Evolutionary conservation across 2,329 filamentous ascomycete species (phyloP).

Genomic region (Aspergillus cejpii): DNA sequence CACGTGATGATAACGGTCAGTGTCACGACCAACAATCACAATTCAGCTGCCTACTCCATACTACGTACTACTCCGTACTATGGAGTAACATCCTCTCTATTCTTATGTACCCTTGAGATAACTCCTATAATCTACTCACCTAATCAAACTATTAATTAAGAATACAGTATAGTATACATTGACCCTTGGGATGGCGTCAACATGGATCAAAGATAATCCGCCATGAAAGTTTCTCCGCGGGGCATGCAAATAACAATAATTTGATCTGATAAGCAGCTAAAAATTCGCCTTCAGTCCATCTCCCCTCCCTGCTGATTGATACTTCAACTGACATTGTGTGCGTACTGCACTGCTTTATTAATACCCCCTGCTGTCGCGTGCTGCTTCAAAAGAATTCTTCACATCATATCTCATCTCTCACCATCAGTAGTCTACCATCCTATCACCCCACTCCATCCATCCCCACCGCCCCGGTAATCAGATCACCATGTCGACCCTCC

Average conservation of each 20-base stretch:
- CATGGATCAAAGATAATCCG: background rate
- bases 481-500: slow-evolving; percentile 63
- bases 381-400: background rate
- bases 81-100: no score
- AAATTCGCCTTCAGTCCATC: slow-evolving; percentile 16
- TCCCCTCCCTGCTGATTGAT: slow-evolving; percentile 3
- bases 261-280: slow-evolving; percentile 31
- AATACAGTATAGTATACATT: no score
- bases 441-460: slow-evolving; percentile 36
- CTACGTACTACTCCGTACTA: no score
- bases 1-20: slow-evolving; percentile 11
- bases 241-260: background rate
- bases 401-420: background rate
- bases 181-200: slow-evolving; percentile 1
- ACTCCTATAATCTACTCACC: no score
- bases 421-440: slow-evolving; percentile 47
- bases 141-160: no score
- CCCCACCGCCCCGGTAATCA: background rate
- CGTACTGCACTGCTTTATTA: slow-evolving; percentile 1
- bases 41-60: no score
- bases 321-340: slow-evolving; percentile 3
- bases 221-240: background rate
- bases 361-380: background rate
- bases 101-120: no score
- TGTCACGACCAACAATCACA: no score